These are phyloP conservation scores for Delitschia confertaspora DNA, from an alignment of 495 filamentous ascomycete genomes.

Conservation along the genomic window DNA sequence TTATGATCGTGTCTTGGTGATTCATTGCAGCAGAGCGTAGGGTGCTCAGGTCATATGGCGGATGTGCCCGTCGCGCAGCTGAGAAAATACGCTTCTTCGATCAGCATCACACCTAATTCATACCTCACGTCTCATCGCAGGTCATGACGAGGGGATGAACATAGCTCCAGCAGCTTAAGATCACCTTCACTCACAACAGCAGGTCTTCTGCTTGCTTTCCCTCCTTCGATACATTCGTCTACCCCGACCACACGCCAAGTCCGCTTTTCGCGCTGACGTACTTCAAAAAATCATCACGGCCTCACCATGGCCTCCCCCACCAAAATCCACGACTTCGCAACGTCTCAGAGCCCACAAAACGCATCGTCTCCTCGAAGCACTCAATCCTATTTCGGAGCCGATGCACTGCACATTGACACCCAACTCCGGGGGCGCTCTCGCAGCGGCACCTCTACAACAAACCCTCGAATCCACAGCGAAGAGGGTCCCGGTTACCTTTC, in stretches of 20 bases:
- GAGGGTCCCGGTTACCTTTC: constrained; percentile 8
- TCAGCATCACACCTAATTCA: too few species aligned
- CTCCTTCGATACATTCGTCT: neutral
- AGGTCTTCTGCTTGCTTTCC: constrained; percentile 1
- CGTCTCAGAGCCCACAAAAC: neutral
- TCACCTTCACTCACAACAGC: too few species aligned
- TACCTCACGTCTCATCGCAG: too few species aligned
- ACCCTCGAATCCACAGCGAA: constrained; percentile 7
- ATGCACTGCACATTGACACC: constrained; percentile 3
- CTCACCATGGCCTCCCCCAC: constrained; percentile 7
- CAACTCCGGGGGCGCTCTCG: constrained; percentile 1
- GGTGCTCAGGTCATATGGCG: too few species aligned
- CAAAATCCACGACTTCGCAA: constrained; percentile 17
- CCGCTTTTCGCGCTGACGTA: neutral
- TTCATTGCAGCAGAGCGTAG: too few species aligned
- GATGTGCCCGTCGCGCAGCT: too few species aligned
- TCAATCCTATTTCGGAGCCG: neutral
- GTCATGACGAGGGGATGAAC: too few species aligned
- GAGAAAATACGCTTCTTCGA: too few species aligned
- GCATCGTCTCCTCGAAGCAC: neutral
- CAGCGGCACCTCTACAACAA: neutral
- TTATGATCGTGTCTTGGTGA: too few species aligned
- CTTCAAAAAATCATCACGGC: too few species aligned
- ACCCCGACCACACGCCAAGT: neutral
- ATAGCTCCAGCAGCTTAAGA: too few species aligned